These are phyloP conservation scores for Astrothelium macrocarpum DNA, from an alignment of 495 filamentous ascomycete genomes.

Conservation along the genomic window DNA sequence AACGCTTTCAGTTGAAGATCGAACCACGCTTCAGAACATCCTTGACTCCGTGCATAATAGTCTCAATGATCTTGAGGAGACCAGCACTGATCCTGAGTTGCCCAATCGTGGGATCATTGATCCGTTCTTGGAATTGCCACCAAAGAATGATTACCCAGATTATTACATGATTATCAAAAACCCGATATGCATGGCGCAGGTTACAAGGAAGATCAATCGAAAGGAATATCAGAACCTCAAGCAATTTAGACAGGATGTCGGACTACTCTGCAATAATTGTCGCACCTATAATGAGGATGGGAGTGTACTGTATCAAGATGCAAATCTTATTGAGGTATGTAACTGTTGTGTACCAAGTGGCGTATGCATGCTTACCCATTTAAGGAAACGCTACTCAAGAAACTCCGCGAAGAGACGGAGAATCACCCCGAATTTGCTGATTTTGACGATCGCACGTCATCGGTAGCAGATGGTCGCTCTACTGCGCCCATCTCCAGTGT, in stretches of 20 bases:
- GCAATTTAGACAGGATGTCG: constrained; percentile 74
- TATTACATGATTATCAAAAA: constrained; percentile 89
- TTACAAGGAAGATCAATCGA: constrained; percentile 86
- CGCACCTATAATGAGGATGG: constrained; percentile 92
- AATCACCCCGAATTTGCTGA: constrained; percentile 63
- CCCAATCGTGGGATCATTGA: constrained; percentile 73
- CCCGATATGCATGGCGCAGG: constrained; percentile 88
- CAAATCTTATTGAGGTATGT: constrained; percentile 83
- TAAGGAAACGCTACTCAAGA: constrained; percentile 48
- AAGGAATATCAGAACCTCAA: constrained; percentile 75
- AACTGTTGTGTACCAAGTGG: background rate
- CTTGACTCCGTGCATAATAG: constrained; percentile 65
- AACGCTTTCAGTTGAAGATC: constrained; percentile 43
- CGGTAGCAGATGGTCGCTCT: constrained; percentile 49
- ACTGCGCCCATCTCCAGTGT: constrained; percentile 55
- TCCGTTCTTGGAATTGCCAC: constrained; percentile 83
- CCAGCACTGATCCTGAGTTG: constrained; percentile 49
- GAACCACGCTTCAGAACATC: constrained; percentile 60
- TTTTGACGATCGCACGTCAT: constrained; percentile 48
- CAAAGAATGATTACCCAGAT: constrained; percentile 78
- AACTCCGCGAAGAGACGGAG: constrained; percentile 59
- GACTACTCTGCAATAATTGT: constrained; percentile 78
- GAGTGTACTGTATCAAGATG: constrained; percentile 83
- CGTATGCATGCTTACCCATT: background rate
- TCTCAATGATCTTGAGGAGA: constrained; percentile 65